These are phyloP conservation scores for Fusarium nanum DNA, from an alignment of 2,329 filamentous ascomycete genomes.

Conservation along the genomic window DNA sequence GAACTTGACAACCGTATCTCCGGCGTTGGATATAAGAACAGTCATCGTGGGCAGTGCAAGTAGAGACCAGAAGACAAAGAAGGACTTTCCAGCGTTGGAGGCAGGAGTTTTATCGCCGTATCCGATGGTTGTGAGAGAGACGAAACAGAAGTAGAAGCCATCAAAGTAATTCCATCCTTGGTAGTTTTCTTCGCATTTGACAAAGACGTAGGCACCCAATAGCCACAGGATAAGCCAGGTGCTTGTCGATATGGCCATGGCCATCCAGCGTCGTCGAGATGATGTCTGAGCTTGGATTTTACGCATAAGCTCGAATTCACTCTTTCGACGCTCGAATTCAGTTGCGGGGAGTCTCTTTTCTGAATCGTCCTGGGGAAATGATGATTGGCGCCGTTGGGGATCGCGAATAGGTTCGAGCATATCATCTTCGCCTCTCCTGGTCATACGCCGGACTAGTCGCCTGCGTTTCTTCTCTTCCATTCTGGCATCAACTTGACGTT, in stretches of 20 bases:
- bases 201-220: conserved; percentile 80
- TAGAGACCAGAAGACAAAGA: conserved; percentile 94
- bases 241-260: conserved; percentile 73
- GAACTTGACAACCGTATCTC: conserved; percentile 80
- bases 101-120: conserved; percentile 84
- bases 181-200: conserved; percentile 61
- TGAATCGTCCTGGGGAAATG: conserved; percentile 10
- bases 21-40: conserved; percentile 84
- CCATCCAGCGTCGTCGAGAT: conserved; percentile 77
- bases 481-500: conserved; percentile 64
- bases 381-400: conserved; percentile 16
- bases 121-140: conserved; percentile 84
- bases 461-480: conserved; percentile 71
- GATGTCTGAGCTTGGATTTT: conserved; percentile 76
- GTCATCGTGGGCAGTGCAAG: conserved; percentile 90
- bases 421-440: conserved; percentile 57
- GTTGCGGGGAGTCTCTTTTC: conserved; percentile 35
- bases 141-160: conserved; percentile 86
- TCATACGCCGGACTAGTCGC: conserved; percentile 58
- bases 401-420: conserved; percentile 62
- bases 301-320: conserved; percentile 84
- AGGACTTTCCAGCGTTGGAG: conserved; percentile 82
- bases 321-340: conserved; percentile 71
- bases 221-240: conserved; percentile 84
- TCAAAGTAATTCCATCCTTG: conserved; percentile 81